Conservation (phyloP, 164 flowering plant species). For the Nymphaea thermarum region DNA sequence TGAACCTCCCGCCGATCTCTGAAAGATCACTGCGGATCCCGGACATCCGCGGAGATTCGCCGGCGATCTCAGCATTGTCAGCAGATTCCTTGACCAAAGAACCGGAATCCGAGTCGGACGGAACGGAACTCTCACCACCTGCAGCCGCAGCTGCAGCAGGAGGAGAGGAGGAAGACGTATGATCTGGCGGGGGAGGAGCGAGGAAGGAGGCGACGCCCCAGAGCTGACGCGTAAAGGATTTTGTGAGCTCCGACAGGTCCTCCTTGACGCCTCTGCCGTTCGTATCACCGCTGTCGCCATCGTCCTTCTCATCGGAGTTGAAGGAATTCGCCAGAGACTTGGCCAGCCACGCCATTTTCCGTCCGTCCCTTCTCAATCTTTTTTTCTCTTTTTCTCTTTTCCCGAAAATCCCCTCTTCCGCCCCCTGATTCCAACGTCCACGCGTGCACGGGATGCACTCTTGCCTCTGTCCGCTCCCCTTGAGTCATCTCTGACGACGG, state of each 20-base stretch:
- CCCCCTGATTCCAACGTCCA: too few relatives aligned
- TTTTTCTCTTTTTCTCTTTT: neutral
- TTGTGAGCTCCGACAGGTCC: slow-evolving; percentile 62
- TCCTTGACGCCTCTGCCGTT: slow-evolving; percentile 66
- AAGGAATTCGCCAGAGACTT: slow-evolving; percentile 68
- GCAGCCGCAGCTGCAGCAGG: slow-evolving; percentile 2
- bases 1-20: slow-evolving; percentile 32
- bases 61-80: neutral
- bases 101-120: neutral
- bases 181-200: slow-evolving; percentile 45
- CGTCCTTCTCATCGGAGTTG: slow-evolving; percentile 17
- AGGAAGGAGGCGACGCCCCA: slow-evolving; percentile 89
- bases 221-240: slow-evolving; percentile 70
- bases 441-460: too few relatives aligned
- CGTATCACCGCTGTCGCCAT: neutral
- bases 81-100: neutral
- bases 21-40: slow-evolving; percentile 24
- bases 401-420: too few relatives aligned
- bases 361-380: neutral
- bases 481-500: too few relatives aligned
- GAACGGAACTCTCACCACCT: neutral
- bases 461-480: too few relatives aligned
- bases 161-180: slow-evolving; percentile 5
- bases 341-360: slow-evolving; percentile 68
- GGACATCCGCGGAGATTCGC: slow-evolving; percentile 11